Evolutionary conservation across 179 eudicot species (phyloP).

Genomic region (Pouteria campechiana): DNA sequence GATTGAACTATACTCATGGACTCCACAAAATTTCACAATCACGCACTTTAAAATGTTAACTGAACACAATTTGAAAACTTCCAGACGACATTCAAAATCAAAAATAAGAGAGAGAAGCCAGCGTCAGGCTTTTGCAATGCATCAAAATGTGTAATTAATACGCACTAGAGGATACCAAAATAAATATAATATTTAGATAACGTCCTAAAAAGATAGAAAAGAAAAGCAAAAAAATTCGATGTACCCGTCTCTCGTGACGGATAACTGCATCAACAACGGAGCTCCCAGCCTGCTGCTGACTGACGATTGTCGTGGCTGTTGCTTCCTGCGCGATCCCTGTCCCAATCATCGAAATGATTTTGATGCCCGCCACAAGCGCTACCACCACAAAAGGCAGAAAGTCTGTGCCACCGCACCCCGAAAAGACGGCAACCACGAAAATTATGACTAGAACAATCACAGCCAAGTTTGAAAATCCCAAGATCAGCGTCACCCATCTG

Average conservation of each 20-base stretch:
- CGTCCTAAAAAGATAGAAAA: neutral
- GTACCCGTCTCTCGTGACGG: conserved; percentile 30
- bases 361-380: conserved; percentile 14
- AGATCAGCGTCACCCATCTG: conserved; percentile 19
- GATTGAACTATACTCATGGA: too few relatives aligned
- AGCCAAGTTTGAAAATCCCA: conserved; percentile 20
- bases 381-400: conserved; percentile 15
- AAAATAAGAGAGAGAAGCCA: too few relatives aligned
- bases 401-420: conserved; percentile 12
- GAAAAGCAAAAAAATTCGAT: too few relatives aligned
- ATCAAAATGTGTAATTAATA: neutral
- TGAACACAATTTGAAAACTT: too few relatives aligned
- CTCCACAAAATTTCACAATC: too few relatives aligned
- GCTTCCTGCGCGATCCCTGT: conserved; percentile 40
- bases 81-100: too few relatives aligned
- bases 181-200: too few relatives aligned
- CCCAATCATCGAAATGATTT: conserved; percentile 32
- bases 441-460: conserved; percentile 15
- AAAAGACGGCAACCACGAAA: conserved; percentile 6
- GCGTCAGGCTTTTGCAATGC: too few relatives aligned
- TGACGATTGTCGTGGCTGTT: conserved; percentile 30
- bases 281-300: conserved; percentile 12
- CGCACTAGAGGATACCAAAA: neutral
- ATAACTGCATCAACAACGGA: conserved; percentile 9
- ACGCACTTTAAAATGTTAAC: too few relatives aligned